phyloP scores from a whole-genome alignment of 306 rosid species.

The Rubus parviflorus region DNA sequence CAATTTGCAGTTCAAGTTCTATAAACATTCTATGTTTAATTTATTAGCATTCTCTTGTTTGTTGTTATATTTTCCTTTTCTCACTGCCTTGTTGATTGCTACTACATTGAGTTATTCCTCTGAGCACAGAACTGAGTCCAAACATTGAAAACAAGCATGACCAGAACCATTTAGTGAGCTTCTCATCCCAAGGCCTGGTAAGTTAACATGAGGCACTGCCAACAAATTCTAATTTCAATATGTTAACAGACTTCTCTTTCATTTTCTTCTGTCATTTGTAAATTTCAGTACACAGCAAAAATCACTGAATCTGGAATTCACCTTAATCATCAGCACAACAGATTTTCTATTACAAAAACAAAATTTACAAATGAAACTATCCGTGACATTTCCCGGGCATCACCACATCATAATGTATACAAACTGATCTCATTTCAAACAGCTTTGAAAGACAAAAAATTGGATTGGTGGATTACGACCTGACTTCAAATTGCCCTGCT shows the following conservation, averaged over 20 bases:
- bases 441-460: not conserved
- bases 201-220: not conserved
- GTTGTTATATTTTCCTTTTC: not conserved
- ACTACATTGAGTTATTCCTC: not conserved
- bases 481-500: conserved; percentile 85
- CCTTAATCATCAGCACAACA: not conserved
- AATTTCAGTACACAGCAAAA: not conserved
- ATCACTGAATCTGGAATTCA: not conserved
- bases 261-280: not conserved
- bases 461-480: conserved; percentile 37
- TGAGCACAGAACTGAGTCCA: not conserved
- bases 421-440: not conserved
- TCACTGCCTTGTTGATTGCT: too few relatives aligned
- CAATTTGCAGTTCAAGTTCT: conserved; percentile 9
- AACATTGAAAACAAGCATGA: not conserved
- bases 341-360: not conserved
- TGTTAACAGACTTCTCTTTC: not conserved
- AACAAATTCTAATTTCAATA: not conserved
- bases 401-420: not conserved
- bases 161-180: not conserved
- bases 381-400: not conserved
- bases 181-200: not conserved
- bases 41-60: conserved; percentile 2
- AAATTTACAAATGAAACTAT: conserved; percentile 19
- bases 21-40: not conserved